Base-by-base conservation (phyloP, 2,329 filamentous ascomycete species). In the Lachnellula subtilissima region DNA sequence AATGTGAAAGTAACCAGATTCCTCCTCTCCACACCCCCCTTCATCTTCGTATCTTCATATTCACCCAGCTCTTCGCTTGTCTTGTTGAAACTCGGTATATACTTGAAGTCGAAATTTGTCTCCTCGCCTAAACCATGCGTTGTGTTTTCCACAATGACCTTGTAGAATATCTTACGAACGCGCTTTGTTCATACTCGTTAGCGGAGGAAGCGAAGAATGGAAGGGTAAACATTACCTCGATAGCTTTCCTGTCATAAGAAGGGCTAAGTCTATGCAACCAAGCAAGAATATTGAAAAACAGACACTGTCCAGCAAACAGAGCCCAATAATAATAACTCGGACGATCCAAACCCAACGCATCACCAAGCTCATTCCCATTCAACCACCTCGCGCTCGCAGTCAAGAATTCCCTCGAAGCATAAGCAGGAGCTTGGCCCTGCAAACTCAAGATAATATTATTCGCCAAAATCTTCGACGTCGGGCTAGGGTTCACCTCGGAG, bases 361-460 rank as follows among this genome's bases (percentile, higher is more conserved):
- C 77, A 32, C 79, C 76, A 0, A 92, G 76, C 15, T 82, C 76
- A 36, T 79, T 75, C 3, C 88, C 87, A 66, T 90, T 91, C 15
- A 91, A 75, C 78, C 85, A 88, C 56, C 87, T 78, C 5, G 84
- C 82, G 67, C 82, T 80, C 0, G 87, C 88, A 50, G 82, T 78
- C 52, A 92, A 76, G 68, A 90, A 89, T 48, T 83, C 81, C 5
- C 80, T 77, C 1, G 83, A 85, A 0, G 85, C 79, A 61, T 83
- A 86, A 0, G 82, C 77, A 0, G 89, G 89, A 0, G 87, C 81
- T 42, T 83, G 81, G 50, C 79, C 76, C 63, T 86, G 78, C n/a
- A 92, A 75, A 3, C 81, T 81, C 3, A 81, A 78, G 62, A 93
- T 85, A 65, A 92, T 87, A 67, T 92, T 93, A 70, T 87, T 87